Evolutionary conservation across 139 green algal genomes (phyloP).

Genomic region (Zygnema circumcarinatum): DNA sequence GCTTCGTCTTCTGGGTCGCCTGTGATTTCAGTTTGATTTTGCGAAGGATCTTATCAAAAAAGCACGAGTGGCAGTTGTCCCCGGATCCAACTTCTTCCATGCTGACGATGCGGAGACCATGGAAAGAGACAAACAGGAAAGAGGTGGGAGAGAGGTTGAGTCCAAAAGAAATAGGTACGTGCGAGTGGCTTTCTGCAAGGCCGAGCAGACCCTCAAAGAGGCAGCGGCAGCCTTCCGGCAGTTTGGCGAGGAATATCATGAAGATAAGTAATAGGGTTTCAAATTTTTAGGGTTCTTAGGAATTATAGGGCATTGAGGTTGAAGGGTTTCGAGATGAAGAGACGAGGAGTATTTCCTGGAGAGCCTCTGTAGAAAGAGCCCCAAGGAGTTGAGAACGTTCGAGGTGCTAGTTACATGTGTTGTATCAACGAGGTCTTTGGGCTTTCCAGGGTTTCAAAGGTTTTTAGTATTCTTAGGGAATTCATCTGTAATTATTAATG

Average conservation of each 20-base stretch:
- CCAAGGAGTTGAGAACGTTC: background rate
- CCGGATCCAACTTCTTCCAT: slow-evolving; percentile 29
- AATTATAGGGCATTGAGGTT: background rate
- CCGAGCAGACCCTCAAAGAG: slow-evolving; percentile 30
- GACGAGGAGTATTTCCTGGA: no score
- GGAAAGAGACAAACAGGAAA: background rate
- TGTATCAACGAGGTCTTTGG: background rate
- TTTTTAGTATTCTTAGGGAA: background rate
- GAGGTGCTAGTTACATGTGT: background rate
- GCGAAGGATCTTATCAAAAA: background rate
- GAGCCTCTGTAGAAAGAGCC: no score
- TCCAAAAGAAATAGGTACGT: slow-evolving; percentile 22
- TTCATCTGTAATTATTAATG: background rate
- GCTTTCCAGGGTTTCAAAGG: background rate
- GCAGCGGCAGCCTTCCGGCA: background rate
- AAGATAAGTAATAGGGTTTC: no score
- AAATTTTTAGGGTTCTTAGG: background rate
- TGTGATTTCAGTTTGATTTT: background rate
- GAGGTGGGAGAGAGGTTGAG: background rate
- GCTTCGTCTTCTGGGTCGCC: background rate
- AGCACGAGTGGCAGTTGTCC: slow-evolving; percentile 43
- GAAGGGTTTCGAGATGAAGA: no score
- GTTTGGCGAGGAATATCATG: no score
- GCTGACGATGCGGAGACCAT: background rate
- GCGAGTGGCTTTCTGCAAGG: slow-evolving; percentile 46